Base-by-base conservation (phyloP, 805 yeast genomes). In the Clavispora vitiphila region DNA sequence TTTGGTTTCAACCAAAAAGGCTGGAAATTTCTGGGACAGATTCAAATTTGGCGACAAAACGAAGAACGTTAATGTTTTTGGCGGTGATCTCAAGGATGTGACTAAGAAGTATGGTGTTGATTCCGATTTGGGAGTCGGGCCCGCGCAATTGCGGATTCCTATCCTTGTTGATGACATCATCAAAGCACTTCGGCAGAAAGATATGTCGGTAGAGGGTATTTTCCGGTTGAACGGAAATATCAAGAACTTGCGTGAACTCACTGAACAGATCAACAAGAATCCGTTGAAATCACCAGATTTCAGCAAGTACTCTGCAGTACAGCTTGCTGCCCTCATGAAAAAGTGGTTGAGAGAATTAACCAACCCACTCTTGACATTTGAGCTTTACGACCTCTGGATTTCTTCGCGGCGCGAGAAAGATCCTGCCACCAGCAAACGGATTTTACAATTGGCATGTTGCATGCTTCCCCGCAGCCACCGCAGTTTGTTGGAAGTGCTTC, bases 211-310 rank as follows among this genome's bases (percentile, higher is more conserved):
- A 23, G 99, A 93, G 62, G 99, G 99, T 45, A 83, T 93, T 4
- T 93, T 93, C 74, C 78, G 99, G 55, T 84, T 90, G 57, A 93
- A 93, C 58, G 99, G 99, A 56, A 93, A 93, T 58, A 90, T 93
- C 56, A 80, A 89, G 53, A 76, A 86, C 35, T 69, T 91, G 38
- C 78, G 83, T 51, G 86, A 82, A 50, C 65, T 90, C 43, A 77
- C 88, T 0, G 87, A 80, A 40, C 74, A 70, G 37, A 83, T 91
- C 49, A 93, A 93, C 62, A 69, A 74, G 35, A 72, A 76, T 50
- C 96, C 96, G 1, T 74, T 79, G 18, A 77, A 71, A 42, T 74
- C 81, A 8, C 93, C 95, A 0, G 81, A 81, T 51, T 73, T 89
- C 27, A 72, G 80, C 18, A 73, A 68, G 39, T 96, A 91, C 59